A percentile compares a stretch with the other conserved stretches of the same genome.
Conservation (phyloP, 1,139 yeast species). For the Debaryomyces psychrophilus region DNA sequence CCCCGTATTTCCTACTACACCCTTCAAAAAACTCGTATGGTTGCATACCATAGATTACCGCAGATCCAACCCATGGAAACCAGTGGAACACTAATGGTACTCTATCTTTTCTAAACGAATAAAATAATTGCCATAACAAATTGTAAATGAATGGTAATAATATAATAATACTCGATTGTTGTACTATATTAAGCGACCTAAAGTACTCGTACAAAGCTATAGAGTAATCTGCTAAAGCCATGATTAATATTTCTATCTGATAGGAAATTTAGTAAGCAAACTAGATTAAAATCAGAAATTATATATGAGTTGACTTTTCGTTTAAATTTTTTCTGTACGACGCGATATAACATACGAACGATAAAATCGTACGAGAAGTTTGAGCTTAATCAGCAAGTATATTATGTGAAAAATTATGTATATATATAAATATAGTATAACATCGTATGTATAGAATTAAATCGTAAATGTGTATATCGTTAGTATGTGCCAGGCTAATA, state of each 20-base stretch:
- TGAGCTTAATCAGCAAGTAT: not conserved
- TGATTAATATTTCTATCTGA: not conserved
- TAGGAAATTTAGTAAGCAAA: not conserved
- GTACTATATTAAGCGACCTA: conserved; percentile 29
- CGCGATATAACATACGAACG: not conserved
- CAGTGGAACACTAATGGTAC: conserved; percentile 90
- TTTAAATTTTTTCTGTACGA: conserved; percentile 8
- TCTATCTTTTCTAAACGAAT: conserved; percentile 73
- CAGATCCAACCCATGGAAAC: conserved; percentile 96
- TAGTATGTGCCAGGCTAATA: not conserved
- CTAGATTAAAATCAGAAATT: not conserved
- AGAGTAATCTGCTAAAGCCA: conserved; percentile 8
- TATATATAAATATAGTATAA: not conserved
- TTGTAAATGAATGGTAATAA: conserved; percentile 60
- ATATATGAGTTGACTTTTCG: not conserved
- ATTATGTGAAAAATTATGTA: not conserved
- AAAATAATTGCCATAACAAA: conserved; percentile 68
- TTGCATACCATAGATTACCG: conserved; percentile 84
- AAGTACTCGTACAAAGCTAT: conserved; percentile 23
- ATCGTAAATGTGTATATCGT: not conserved
- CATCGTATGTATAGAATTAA: not conserved
- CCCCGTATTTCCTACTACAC: conserved; percentile 84
- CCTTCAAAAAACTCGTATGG: conserved; percentile 87
- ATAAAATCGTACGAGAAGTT: conserved; percentile 4
- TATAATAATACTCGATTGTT: conserved; percentile 42